Evolutionary conservation across 2,329 filamentous ascomycete species (phyloP), one percentile per base, ranked within the genome.

Genomic region (Aspergillus brunneoviolaceus): DNA sequence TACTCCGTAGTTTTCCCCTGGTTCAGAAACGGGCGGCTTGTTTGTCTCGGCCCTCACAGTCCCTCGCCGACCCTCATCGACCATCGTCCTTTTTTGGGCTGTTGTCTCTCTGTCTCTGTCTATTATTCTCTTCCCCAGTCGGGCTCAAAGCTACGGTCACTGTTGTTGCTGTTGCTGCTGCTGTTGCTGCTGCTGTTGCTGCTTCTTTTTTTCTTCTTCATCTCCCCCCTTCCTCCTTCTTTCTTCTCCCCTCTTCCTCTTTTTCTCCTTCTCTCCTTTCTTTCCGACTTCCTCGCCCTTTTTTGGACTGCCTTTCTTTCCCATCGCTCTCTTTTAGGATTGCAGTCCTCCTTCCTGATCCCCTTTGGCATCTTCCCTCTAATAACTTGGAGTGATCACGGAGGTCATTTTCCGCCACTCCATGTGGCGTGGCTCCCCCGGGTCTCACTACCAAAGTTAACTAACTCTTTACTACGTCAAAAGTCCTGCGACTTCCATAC

Each of bases 21-120:
- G 55, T 60, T 60, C 52, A 60, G 47, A 61, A 59, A 59, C 60
- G 58, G 60, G 60, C 57, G 60, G 59, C 59, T 62, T 63, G 62
- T 64, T 60, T 64, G 62, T 63, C 61, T 63, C 61, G 54, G 53
- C 58, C 60, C 55, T 60, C 59, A 35, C 57, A 60, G 63, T 65
- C 64, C 63, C 64, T 66, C 63, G 55, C 63, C 62, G 63, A 60
- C 53, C 9, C 39, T 45, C 39, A 45, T 45, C 39, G 39, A 45
- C 39, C 16, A 10, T 45, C 39, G 16, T n/a, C 39, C 39, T 49
- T 49, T 63, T 63, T 62, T 59, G 57, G 60, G 59, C 57, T 51
- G 48, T 51, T 60, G 35, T 49, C 49, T 45, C 52, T 42, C 57
- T 51, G 21, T 23, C 21, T 57, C 27, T 29, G 27, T 29, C 27